Base-by-base conservation (phyloP, 2,329 filamentous ascomycete species). In the Paecilomyces formosus region DNA sequence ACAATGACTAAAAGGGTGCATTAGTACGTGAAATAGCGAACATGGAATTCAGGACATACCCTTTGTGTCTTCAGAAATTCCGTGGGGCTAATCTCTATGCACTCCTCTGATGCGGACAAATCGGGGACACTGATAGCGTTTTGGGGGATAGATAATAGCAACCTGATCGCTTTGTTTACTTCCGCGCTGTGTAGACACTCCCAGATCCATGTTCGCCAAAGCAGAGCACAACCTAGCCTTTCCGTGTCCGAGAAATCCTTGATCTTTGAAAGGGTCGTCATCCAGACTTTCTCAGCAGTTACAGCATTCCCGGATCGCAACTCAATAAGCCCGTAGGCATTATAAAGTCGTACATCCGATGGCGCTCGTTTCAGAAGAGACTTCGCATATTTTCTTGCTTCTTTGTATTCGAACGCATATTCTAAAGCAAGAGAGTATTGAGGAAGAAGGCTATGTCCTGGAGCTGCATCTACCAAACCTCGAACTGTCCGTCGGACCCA, bases 261-360 rank as follows among this genome's bases (percentile, higher is more conserved):
- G 57, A 75, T 79, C 79, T 86, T 83, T 2, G 77, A 77, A n/a
- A 90, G 76, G 1, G 90, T 87, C 1, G 88, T 87, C 1, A 79
- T 71, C 65, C 93, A 82, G 0, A 94, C 85, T 55, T 84, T 85
- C 22, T 79, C 75, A 3, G 88, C 86, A 53, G 84, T 76, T 0
- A 83, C 78, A 1, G 69, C 64, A 24, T 88, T 86, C 0, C 80
- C 83, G 30, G 81, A 81, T 1, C 78, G 76, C 63, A 75, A 80
- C 71, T 96, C 90, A 3, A 91, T 84, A 13, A 90, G 74, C 0
- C 88, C 90, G 67, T 93, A 96, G 0, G 86, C 85, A 64, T 91
- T 88, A 73, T 95, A 97, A 0, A 97, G 77, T 13, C 79, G 77
- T 2, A 89, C 70, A 64, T 85, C 88, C 0, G 83, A 79, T 0